These are phyloP conservation scores for Aspergillus transmontanensis DNA, from an alignment of 2,329 filamentous ascomycete species.

Conservation along the genomic window DNA sequence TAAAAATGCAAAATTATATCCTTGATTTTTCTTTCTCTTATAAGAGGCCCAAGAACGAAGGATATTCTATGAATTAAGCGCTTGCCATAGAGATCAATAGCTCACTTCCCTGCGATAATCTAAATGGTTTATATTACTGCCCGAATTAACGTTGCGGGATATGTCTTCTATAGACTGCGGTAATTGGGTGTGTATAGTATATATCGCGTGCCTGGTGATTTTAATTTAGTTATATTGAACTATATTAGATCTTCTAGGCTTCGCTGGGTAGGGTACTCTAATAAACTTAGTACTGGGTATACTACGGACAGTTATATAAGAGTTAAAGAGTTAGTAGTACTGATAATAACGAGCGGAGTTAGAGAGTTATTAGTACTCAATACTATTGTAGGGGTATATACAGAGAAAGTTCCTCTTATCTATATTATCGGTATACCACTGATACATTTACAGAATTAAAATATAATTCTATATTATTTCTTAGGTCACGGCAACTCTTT, in stretches of 20 bases:
- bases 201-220: constrained; percentile 53
- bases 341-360: constrained; percentile 56
- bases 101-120: too few relatives aligned
- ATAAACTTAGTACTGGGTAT: constrained; percentile 60
- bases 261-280: constrained; percentile 58
- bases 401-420: constrained; percentile 70
- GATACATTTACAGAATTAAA: constrained; percentile 46
- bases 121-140: too few relatives aligned
- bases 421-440: constrained; percentile 60
- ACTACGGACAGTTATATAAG: constrained; percentile 11
- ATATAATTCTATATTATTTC: constrained; percentile 64
- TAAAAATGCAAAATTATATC: too few relatives aligned
- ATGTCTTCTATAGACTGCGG: neutral
- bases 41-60: too few relatives aligned
- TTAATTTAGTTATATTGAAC: constrained; percentile 50
- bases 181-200: constrained; percentile 17
- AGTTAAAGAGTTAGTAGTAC: constrained; percentile 26
- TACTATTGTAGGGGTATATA: constrained; percentile 71
- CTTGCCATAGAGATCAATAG: too few relatives aligned
- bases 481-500: constrained; percentile 40
- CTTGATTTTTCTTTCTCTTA: too few relatives aligned
- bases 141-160: neutral
- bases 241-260: constrained; percentile 51
- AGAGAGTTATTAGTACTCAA: constrained; percentile 70
- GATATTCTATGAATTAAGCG: too few relatives aligned